Base-by-base conservation (phyloP, 345 rosid species). In the Ceriops tagal region DNA sequence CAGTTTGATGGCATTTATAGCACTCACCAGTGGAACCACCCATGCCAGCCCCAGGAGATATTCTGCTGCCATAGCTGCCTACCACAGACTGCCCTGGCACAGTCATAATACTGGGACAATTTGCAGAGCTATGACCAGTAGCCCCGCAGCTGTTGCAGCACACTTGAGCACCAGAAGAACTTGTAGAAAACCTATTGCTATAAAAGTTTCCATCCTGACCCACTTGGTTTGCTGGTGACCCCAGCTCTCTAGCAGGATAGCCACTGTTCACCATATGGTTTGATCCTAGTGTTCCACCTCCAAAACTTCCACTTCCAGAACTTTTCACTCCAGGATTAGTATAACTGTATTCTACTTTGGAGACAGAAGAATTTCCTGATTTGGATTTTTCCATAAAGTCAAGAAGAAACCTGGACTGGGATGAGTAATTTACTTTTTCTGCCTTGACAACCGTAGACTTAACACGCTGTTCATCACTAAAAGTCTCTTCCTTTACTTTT, bases 401-500 rank as follows among this genome's bases (percentile, higher is more conserved):
- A 70, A 89, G 71, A 78, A 91, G 83, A 73, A 58, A 82, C 81
- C 84, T 83, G 46, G 97, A 74, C 61, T 86, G 87, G 20, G 88
- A 84, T 28, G 83, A 68, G 78, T 82, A 81, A 60, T 85, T 80
- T 34, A 89, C 77, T 78, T 80, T 89, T 18, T 91, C 98, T 34
- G 85, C 92, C 80, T 83, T 93, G 71, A 88, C 84, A 57, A 88
- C 87, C 6, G 89, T 89, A 46, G 90, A 88, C 78, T 88, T 95
- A 71, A 95, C 89, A 6, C 97, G 93, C 79, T 85, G 91, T 73
- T 95, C 99, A 62, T 95, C 96, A 47, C 89, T 86, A 66, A 78
- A 90, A 1, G 83, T 87, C 77, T 95, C 98, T 76, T 95, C 99
- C 81, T 92, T 92, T 31, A 95, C 83, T 79, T 92, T 95, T 80